Evolutionary conservation across 106 monocot species (phyloP), one percentile per base, ranked within the genome.

Genomic region (Apostasia shenzhenica): DNA sequence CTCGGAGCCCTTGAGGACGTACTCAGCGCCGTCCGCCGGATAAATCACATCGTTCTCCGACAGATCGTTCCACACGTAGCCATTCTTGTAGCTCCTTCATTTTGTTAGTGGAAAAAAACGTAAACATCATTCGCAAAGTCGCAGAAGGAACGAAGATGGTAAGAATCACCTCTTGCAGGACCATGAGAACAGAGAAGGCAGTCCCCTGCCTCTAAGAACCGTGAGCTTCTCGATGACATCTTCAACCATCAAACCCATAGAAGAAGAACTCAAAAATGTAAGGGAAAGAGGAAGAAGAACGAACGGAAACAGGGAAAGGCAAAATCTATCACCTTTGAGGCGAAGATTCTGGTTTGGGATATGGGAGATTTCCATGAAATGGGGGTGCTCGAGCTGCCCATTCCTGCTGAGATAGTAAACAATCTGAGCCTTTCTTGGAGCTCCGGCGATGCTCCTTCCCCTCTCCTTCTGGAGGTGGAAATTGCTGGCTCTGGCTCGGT

Each of bases 331-430:
- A 85, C 93, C 93, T 84, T 79, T 94, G 67, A 94, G 85, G 14
- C 85, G 80, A 8, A 90, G 78, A 1, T 76, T 87, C 41, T 94
- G 90, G 58, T 77, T 87, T 5, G 81, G 82, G 59, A 75, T 78
- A 45, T 77, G 84, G 45, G 90, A 54, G 69, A 94, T 76, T 81
- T 94, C 94, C 84, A 94, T 81, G 77, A 94, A 94, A 67, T 94
- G 94, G 5, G 94, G 94, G 67, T 94, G 94, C 68, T 94, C 94
- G 44, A 94, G 81, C 63, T 94, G 94, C n/a, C 94, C 94, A 70
- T 94, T 94, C 57, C 94, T 74, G 60, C 84, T 79, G 49, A 94
- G 77, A 76, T 90, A 94, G 70, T 94, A 94, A 26, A 94, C 68
- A 46, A 94, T 70, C 72, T 94, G 87, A 43, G 83, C 80, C 78